Percentiles rank a stretch among this genome's conserved stretches.
These are phyloP conservation scores for Parasitella parasitica DNA, from an alignment of 371 early-diverging fungal genomes.

Conservation along the genomic window DNA sequence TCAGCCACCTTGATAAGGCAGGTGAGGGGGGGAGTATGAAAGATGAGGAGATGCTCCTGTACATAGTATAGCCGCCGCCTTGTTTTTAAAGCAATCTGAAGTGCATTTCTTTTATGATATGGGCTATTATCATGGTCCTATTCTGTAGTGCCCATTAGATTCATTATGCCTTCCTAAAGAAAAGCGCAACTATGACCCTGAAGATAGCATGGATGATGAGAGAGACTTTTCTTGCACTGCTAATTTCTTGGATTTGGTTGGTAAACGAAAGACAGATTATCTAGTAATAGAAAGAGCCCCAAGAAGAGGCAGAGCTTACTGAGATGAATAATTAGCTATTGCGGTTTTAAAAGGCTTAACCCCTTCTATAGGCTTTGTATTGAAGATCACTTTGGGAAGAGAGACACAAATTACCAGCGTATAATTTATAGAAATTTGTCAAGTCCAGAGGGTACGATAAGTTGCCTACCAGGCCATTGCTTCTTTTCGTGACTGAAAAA, in stretches of 20 bases:
- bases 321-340: neutral
- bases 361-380: no score
- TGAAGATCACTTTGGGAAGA: no score
- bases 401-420: no score
- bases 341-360: neutral
- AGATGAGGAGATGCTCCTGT: conserved; percentile 96
- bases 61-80: conserved; percentile 79
- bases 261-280: neutral
- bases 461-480: no score
- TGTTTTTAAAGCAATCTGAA: conserved; percentile 67
- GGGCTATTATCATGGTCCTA: conserved; percentile 72
- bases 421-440: no score
- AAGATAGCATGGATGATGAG: conserved; percentile 8
- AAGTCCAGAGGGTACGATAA: no score
- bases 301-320: neutral
- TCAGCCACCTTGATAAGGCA: conserved; percentile 56
- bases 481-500: neutral
- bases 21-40: conserved; percentile 84
- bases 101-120: conserved; percentile 91
- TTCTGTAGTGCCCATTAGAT: conserved; percentile 67
- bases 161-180: conserved; percentile 11
- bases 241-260: neutral
- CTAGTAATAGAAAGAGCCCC: neutral
- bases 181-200: conserved; percentile 34
- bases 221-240: neutral